Percentiles rank a stretch among this genome's conserved stretches.
Evolutionary conservation across 768 basidiomycete genomes (phyloP).

Genomic region (Phlebiopsis gigantea): DNA sequence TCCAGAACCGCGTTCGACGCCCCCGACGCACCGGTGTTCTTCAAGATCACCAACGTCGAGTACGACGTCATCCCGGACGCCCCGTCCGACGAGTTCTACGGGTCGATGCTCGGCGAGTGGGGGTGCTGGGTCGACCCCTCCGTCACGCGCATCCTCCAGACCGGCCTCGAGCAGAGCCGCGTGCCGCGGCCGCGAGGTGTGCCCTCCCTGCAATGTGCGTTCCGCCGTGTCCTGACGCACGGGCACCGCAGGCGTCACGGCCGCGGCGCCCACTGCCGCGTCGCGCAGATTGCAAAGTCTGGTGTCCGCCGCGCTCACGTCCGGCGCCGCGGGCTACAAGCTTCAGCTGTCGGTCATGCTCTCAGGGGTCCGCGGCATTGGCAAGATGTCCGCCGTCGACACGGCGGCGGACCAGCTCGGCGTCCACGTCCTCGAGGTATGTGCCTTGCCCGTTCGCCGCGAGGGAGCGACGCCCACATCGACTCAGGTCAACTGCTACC

Average conservation of each 20-base stretch:
- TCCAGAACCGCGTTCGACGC: too few species aligned
- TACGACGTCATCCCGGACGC: constrained; percentile 46
- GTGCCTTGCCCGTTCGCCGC: background rate
- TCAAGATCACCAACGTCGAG: constrained; percentile 74
- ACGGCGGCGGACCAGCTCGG: constrained; percentile 60
- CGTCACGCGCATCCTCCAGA: constrained; percentile 71
- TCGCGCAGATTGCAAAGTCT: constrained; percentile 51
- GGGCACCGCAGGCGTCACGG: constrained; percentile 13
- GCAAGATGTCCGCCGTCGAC: constrained; percentile 66
- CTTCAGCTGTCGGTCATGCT: constrained; percentile 70
- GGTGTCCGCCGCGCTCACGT: constrained; percentile 52
- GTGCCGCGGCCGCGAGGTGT: constrained; percentile 42
- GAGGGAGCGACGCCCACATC: background rate
- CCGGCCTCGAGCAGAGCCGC: constrained; percentile 66
- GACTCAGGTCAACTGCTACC: constrained; percentile 78
- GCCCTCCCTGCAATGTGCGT: background rate
- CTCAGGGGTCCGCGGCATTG: constrained; percentile 74
- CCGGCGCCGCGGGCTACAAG: constrained; percentile 51
- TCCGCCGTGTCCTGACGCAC: too few species aligned
- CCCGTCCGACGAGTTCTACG: constrained; percentile 43
- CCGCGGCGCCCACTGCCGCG: constrained; percentile 24
- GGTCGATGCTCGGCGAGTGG: constrained; percentile 58
- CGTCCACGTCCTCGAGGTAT: constrained; percentile 75
- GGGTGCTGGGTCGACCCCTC: constrained; percentile 82
- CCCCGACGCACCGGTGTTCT: constrained; percentile 56